Evolutionary conservation across 2,329 filamentous ascomycete species (phyloP), one percentile per base, ranked within the genome.

Genomic region (Gremmenia infestans): DNA sequence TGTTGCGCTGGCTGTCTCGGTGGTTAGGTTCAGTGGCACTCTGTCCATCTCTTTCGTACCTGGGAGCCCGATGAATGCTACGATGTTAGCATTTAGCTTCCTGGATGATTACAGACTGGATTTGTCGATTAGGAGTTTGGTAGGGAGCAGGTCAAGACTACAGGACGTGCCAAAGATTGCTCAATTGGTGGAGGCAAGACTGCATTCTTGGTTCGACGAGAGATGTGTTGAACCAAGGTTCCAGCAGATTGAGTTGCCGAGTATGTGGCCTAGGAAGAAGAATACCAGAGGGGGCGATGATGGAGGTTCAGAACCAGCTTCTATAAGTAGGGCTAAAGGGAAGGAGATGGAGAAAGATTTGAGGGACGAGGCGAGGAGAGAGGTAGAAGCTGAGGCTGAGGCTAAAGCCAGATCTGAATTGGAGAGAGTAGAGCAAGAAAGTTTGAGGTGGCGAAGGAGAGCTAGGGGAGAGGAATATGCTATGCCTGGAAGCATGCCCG

Each of bases 31-130:
- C 72, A 97, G 91, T 48, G 94, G 94, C 43, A 99, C 94, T 0
- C 76, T 99, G 17, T 95, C 90, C 46, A 88, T 97, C 46, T 96
- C 91, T 1, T 96, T 97, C 68, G 90, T 96, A 57, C 94, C 94
- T 1, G 84, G 65, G 0, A 87, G 85, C 64, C 80, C 83, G 0
- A 80, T 81, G 12, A 81, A 86, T 63, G 80, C 83, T 4, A 96
- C 94, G 3, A 95, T 91, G 69, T 87, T 99, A 71, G 90, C 90
- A 0, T 97, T 99, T 72, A 95, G 91, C 55, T 99, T 99, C 69
- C 79, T 93, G 36, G 89, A 93, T 70, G 89, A 94, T 73, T 95
- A 95, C 73, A 79, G 89, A 25, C 79, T 95, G 19, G 90, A 94
- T 70, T 86, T 95, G 60, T 90, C 86, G 3, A 88, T 93, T 28